Base-by-base conservation (phyloP, 192 early-diverging fungal genomes). In the Mortierella hygrophila region DNA sequence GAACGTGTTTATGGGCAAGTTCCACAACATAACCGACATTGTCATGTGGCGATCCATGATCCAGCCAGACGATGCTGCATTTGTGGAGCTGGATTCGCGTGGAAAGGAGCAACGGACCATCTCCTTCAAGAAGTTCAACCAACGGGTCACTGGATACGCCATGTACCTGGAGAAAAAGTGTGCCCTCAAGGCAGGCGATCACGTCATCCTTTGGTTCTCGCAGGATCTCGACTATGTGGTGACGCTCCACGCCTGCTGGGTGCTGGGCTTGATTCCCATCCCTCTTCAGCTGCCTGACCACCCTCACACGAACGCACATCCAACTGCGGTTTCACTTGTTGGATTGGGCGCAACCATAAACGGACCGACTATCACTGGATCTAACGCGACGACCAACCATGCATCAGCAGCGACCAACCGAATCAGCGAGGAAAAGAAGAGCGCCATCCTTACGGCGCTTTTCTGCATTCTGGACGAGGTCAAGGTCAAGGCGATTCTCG, bases 241-340 rank as follows among this genome's bases (percentile, higher is more conserved):
- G 8, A 89, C 93, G 8, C 74, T 97, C 16, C 93, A 95, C 75
- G 96, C 96, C n/a, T 97, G 96, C 79, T 88, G 96, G 75, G 94
- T 92, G 16, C 89, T 95, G 4, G 96, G 96, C 29, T 88, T 94
- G 1, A 84, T 95, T 5, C 91, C 94, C 26, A 93, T 97, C n/a
- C 92, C 95, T 3, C 74, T 96, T 3, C 81, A 91, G 1, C 89
- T 92, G 41, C 91, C 93, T 23, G 96, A 97, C 70, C 82, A 79
- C 3, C 57, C 70, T 32, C 75, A 73, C 2, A 20, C 26, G 1
- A 42, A 29, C 10, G 29, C 40, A 15, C 75, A 78, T 44, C 32
- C 38, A 13, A 57, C 55, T 6, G 32, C 68, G 3, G 71, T 44
- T 57, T 55, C 72, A 9, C 26, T 46, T 60, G 57, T 21, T 52